Conservation (phyloP, 257 asterid genomes). For the Rhazya stricta region DNA sequence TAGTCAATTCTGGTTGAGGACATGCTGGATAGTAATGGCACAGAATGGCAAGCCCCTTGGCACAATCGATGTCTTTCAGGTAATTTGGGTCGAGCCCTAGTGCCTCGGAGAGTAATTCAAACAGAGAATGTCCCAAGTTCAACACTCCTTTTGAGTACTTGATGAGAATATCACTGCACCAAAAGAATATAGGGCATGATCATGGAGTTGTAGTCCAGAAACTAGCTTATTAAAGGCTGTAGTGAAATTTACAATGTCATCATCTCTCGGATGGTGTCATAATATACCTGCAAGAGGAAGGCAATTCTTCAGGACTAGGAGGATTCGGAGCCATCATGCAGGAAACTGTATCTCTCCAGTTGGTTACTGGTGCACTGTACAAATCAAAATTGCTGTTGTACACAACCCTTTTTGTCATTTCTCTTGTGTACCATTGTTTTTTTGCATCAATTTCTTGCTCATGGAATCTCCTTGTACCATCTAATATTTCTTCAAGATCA, state of each 20-base stretch:
- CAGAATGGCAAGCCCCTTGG: conserved; percentile 17
- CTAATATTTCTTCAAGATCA: conserved; percentile 24
- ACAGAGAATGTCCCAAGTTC: conserved; percentile 8
- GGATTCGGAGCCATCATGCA: conserved; percentile 25
- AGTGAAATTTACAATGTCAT: too few species aligned
- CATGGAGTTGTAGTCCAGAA: too few species aligned
- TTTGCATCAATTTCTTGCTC: conserved; percentile 23
- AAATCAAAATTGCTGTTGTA: conserved; percentile 28
- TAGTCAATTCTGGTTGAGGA: conserved; percentile 26
- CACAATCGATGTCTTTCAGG: conserved; percentile 21
- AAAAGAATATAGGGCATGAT: neutral
- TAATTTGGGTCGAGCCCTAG: conserved; percentile 18
- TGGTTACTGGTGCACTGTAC: conserved; percentile 23
- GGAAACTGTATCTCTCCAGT: conserved; percentile 27
- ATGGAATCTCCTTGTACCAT: conserved; percentile 20
- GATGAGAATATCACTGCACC: conserved; percentile 19
- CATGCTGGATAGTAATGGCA: conserved; percentile 31
- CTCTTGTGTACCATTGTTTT: conserved; percentile 26
- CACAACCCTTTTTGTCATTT: conserved; percentile 15
- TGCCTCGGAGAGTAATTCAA: conserved; percentile 24
- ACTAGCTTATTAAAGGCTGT: neutral
- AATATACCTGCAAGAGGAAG: conserved; percentile 23
- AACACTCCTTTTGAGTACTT: conserved; percentile 21
- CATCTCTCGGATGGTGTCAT: too few species aligned
- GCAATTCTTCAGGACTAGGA: conserved; percentile 25